These are phyloP conservation scores for Trichosporon ovoides DNA, from an alignment of 1,284 basidiomycete genomes.

Conservation along the genomic window DNA sequence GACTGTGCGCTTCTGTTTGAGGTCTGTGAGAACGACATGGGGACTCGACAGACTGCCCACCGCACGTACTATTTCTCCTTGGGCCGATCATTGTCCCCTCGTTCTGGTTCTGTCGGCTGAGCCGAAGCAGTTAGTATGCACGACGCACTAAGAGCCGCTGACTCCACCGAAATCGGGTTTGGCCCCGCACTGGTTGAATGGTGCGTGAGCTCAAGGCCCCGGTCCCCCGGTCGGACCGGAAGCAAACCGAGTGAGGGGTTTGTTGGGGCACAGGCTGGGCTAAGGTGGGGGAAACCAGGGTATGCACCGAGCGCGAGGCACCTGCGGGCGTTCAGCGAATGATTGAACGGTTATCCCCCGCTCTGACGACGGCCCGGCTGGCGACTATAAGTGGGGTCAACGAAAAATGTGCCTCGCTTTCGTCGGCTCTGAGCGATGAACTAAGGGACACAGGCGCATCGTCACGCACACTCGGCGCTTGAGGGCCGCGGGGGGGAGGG, in stretches of 20 bases:
- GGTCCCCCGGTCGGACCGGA: not conserved
- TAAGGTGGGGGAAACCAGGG: not conserved
- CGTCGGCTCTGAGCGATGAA: no score
- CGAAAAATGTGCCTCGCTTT: not conserved
- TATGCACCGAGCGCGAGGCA: not conserved
- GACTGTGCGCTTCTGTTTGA: no score
- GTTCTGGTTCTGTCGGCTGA: no score
- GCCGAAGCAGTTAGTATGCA: no score
- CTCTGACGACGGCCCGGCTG: not conserved
- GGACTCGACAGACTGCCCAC: no score
- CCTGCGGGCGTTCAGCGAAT: not conserved
- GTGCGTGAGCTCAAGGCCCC: not conserved
- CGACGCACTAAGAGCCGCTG: no score
- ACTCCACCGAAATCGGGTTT: not conserved
- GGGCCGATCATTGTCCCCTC: no score
- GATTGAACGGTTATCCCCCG: not conserved
- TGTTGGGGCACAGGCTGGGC: not conserved
- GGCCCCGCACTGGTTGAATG: not conserved
- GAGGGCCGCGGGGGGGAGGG: no score
- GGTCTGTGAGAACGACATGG: no score
- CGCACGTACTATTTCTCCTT: no score
- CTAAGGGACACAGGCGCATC: not conserved
- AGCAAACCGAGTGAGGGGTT: not conserved
- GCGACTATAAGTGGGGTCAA: not conserved
- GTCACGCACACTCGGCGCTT: not conserved